Conservation (phyloP, 768 basidiomycete species). For the Serendipita sp. region DNA sequence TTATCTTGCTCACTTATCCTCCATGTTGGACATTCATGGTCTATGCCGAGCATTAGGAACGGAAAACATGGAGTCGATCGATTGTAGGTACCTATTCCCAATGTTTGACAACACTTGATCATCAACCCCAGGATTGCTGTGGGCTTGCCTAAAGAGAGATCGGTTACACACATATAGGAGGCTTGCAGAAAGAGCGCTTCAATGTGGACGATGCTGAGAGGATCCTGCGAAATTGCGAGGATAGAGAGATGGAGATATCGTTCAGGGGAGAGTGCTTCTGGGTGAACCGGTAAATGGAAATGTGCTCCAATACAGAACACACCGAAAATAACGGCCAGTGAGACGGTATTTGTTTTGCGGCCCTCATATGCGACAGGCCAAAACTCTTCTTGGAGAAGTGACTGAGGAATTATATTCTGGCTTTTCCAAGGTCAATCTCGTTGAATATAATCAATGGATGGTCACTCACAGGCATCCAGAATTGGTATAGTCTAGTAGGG, state of each 20-base stretch:
- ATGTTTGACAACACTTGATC: not conserved
- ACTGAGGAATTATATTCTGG: not conserved
- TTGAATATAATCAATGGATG: not conserved
- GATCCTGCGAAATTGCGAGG: not conserved
- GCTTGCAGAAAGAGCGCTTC: not conserved
- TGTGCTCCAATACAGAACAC: not conserved
- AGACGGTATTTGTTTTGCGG: not conserved
- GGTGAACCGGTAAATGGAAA: not conserved
- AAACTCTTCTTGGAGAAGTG: not conserved
- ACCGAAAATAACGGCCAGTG: not conserved
- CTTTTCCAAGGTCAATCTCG: not conserved
- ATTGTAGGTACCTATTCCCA: not conserved
- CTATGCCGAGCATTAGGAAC: not conserved
- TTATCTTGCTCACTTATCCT: not conserved
- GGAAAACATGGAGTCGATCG: not conserved
- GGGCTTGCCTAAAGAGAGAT: not conserved
- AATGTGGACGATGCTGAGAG: not conserved
- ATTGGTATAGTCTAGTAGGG: not conserved
- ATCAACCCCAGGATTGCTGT: not conserved
- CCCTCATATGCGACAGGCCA: slow-evolving; percentile 1
- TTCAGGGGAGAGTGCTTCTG: not conserved
- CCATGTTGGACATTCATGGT: not conserved
- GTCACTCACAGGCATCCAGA: not conserved
- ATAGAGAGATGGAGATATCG: not conserved
- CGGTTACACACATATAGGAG: not conserved